Evolutionary conservation across 495 filamentous ascomycete genomes (phyloP).

Genomic region (Annulohypoxylon stygium): DNA sequence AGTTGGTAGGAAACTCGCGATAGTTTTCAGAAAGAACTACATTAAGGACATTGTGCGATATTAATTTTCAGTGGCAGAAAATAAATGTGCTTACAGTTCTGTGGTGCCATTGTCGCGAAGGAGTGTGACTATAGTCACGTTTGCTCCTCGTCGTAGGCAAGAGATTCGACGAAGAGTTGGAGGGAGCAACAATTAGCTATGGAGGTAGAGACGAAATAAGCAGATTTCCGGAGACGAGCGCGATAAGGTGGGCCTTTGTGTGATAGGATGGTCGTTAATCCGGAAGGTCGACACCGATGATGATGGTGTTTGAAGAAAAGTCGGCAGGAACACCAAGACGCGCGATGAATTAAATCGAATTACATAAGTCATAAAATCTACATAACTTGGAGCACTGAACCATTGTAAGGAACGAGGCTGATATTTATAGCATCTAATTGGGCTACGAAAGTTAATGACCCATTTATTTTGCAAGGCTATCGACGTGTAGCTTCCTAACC

Average conservation of each 20-base stretch:
- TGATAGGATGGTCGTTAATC: background rate
- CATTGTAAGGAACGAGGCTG: constrained; percentile 11
- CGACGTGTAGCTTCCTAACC: background rate
- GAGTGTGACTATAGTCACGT: constrained; percentile 22
- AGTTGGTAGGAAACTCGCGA: background rate
- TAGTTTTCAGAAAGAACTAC: background rate
- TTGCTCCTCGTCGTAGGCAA: constrained; percentile 7
- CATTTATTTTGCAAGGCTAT: constrained; percentile 10
- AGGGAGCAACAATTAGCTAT: background rate
- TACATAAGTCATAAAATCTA: background rate
- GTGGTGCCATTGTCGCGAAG: constrained; percentile 45
- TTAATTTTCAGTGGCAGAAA: background rate
- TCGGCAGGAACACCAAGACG: constrained; percentile 11
- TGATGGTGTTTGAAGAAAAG: constrained; percentile 19
- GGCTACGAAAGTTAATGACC: background rate
- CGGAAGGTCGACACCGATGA: constrained; percentile 2
- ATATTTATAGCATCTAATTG: constrained; percentile 2
- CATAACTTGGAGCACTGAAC: background rate
- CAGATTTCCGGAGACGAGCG: background rate
- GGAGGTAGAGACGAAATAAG: background rate
- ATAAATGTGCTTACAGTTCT: constrained; percentile 46
- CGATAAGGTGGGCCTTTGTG: background rate
- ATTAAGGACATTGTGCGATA: background rate
- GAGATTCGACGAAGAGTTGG: constrained; percentile 2
- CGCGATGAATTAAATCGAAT: constrained; percentile 17